Conservation (phyloP, 768 basidiomycete genomes). For the Boletus tomentosulus region DNA sequence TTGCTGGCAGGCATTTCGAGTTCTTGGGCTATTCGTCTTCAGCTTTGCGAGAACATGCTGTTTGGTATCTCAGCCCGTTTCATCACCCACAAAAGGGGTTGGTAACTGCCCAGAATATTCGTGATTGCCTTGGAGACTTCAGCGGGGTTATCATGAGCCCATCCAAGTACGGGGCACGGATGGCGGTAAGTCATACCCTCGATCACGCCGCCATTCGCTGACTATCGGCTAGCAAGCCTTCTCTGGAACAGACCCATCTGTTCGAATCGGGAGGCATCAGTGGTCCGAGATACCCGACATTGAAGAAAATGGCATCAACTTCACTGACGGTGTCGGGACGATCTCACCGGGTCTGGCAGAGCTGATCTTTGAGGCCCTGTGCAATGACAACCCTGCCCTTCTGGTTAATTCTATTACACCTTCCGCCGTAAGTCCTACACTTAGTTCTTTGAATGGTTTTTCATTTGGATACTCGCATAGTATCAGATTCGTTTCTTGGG, state of each 20-base stretch:
- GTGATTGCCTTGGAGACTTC: conserved; percentile 67
- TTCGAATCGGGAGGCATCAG: conserved; percentile 48
- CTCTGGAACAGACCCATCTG: conserved; percentile 74
- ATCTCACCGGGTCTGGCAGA: conserved; percentile 59
- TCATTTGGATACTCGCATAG: conserved; percentile 26
- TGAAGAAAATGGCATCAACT: conserved; percentile 38
- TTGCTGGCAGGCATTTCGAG: conserved; percentile 70
- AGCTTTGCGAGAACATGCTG: conserved; percentile 71
- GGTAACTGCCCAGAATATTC: conserved; percentile 57
- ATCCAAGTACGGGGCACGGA: conserved; percentile 78
- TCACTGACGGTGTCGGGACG: conserved; percentile 81
- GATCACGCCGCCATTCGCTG: neutral
- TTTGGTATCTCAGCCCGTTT: conserved; percentile 79
- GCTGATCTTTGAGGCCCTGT: conserved; percentile 56
- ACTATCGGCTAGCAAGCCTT: conserved; percentile 56
- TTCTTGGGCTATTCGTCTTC: conserved; percentile 83
- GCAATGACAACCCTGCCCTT: conserved; percentile 38
- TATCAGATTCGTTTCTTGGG: conserved; percentile 83
- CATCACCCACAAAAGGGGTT: conserved; percentile 36
- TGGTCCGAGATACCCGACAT: conserved; percentile 67
- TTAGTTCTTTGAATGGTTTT: neutral
- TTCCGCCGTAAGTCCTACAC: conserved; percentile 50
- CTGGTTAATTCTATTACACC: conserved; percentile 41
- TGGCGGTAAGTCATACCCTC: conserved; percentile 39
- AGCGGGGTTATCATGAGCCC: conserved; percentile 51